Base-by-base conservation (phyloP, 140 eudicot genomes). In the Ambrosia hybrid region DNA sequence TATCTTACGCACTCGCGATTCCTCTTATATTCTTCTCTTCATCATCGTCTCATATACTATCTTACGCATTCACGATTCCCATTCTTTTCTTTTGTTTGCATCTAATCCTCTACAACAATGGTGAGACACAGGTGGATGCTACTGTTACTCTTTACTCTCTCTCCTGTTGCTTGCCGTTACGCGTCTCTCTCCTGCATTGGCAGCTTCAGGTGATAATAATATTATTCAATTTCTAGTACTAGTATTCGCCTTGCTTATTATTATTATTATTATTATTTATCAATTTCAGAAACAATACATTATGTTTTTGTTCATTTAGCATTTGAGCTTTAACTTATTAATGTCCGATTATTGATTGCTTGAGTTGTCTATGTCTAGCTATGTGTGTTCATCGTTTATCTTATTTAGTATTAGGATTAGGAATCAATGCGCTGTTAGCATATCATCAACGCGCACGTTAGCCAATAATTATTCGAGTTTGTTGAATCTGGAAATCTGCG, bases 191-290 rank as follows among this genome's bases (percentile, higher is more conserved):
- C 67, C 48, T 64, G 77, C 84, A 57, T 61, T 75, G 79, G 70
- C 85, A 38, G 87, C 82, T 77, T 34, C 79, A 63, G 85, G 88
- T 76, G 49, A 83, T 21, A 21, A 21, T 21, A 21, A 21, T 21
- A 21, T 21, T 21, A 21, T 21, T 21, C 30, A 21, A 21, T 21
- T 21, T 21, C 30, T 21, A 21, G 30, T n/a, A n/a, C n/a, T n/a
- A n/a, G n/a, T 21, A 21, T 21, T 21, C 30, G 30, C 30, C 30
- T 21, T 21, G 30, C 30, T 21, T 21, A 21, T 21, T 21, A n/a
- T n/a, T n/a, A 21, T 21, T 21, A 36, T 60, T 17, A 30, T 37
- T 36, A 30, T 3, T 16, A 60, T 63, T 63, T 73, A 63, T 53
- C 30, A 26, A 17, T 61, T 69, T 71, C 73, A 48, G 39, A 64